Conservation (phyloP, 129 eudicot species). For the Flaveria brownii region DNA sequence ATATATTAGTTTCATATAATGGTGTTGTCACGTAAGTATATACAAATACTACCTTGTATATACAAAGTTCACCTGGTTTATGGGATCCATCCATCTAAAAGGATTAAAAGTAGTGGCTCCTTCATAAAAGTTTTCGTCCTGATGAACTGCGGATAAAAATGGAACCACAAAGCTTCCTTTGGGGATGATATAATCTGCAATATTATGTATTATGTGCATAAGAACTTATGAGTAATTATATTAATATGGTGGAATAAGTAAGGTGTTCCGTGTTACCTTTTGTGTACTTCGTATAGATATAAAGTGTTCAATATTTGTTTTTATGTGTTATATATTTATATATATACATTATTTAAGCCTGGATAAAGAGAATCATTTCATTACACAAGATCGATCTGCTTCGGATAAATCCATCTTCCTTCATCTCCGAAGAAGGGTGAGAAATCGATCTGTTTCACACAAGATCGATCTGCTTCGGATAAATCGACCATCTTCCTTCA, state of each 20-base stretch:
- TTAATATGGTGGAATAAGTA: not conserved
- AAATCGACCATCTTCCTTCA: no score
- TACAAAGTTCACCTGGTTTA: slow-evolving; percentile 45
- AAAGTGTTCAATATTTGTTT: no score
- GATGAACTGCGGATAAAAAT: slow-evolving; percentile 76
- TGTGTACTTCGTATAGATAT: no score
- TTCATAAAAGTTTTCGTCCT: slow-evolving; percentile 49
- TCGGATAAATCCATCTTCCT: no score
- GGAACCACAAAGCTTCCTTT: slow-evolving; percentile 82
- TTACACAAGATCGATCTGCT: no score
- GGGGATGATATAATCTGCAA: slow-evolving; percentile 62
- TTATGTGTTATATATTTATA: no score
- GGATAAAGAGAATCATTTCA: no score
- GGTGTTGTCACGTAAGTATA: not conserved
- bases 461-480: no score
- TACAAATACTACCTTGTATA: not conserved
- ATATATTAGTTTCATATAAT: not conserved
- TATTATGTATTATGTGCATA: not conserved
- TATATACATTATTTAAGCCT: no score
- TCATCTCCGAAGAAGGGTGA: no score
- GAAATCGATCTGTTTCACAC: no score
- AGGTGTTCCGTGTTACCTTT: not conserved
- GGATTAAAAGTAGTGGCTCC: slow-evolving; percentile 60
- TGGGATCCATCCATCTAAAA: slow-evolving; percentile 65
- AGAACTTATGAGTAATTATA: not conserved